Evolutionary conservation across 768 basidiomycete species (phyloP), one percentile per base, ranked within the genome.

Genomic region (Naganishia kalamii): DNA sequence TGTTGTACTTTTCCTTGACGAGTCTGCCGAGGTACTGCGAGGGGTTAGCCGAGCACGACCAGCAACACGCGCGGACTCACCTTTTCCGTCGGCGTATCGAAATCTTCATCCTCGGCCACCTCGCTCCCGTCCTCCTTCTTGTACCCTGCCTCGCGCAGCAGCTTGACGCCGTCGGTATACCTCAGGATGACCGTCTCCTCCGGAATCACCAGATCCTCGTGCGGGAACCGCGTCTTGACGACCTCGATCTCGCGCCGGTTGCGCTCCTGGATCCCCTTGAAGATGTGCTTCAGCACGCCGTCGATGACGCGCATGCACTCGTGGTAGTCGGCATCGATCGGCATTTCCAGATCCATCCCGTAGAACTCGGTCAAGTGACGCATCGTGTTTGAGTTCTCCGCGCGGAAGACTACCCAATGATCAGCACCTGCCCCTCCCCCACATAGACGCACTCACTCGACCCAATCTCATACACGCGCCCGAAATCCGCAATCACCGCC

Each of bases 291-390:
- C 74, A 97, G 85, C 75, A 96, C 82, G 46, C 82, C 83, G 75
- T 94, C 92, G 62, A 98, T 83, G 30, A 92, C 78, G 70, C 92
- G 88, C 82, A 96, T 83, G 30, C 90, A 90, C 79, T 98, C 93
- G 78, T 97, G 92, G 73, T 97, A 97, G 75, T 94, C 90, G 75
- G 93, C 90, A 75, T 94, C 89, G 67, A 98, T 89, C 0, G 85
- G 82, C 92, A 97, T 96, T 79, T 98, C 93, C 70, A 98, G 82
- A 87, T 98, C 93, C 68, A 98, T 86, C 15, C 93, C 94, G 68
- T 91, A 88, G 79, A 94, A 98, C 78, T 98, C 93, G 12, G 94
- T 97, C 78, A 98, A 82, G 80, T 98, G 93, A 41, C 93, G 88
- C 75, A 93, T 91, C 0, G 92, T 94, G 76, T 92, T 90, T 44